These are phyloP conservation scores for Penicillium subrubescens DNA, from an alignment of 495 filamentous ascomycete species.

Conservation along the genomic window DNA sequence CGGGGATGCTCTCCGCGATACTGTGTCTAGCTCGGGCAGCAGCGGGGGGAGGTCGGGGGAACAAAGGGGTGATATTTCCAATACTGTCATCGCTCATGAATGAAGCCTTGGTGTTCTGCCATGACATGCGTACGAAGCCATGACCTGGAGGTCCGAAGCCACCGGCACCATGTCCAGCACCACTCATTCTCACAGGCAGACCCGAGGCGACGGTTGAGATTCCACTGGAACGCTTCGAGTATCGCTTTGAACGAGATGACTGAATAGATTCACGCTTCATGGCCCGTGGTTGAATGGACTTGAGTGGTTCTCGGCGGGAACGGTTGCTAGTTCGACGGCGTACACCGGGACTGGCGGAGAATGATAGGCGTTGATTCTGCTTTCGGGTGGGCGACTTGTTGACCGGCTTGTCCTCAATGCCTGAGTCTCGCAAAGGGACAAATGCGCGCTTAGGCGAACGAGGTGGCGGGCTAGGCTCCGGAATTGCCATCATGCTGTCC, in stretches of 20 bases:
- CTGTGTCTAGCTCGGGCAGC: slow-evolving; percentile 32
- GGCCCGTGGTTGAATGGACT: slow-evolving; percentile 42
- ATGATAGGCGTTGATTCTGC: slow-evolving; percentile 37
- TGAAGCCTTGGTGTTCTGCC: slow-evolving; percentile 47
- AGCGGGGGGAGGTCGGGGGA: slow-evolving; percentile 43
- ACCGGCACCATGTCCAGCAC: slow-evolving; percentile 53
- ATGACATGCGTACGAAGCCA: slow-evolving; percentile 48
- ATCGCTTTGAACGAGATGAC: slow-evolving; percentile 43
- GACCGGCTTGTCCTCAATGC: slow-evolving; percentile 27
- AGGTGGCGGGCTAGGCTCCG: slow-evolving; percentile 30
- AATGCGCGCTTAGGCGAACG: slow-evolving; percentile 37
- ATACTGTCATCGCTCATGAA: slow-evolving; percentile 44
- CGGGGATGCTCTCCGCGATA: slow-evolving; percentile 32
- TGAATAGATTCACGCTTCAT: slow-evolving; percentile 45
- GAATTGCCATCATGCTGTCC: slow-evolving; percentile 16
- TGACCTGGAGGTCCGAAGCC: slow-evolving; percentile 49
- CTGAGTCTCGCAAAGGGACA: slow-evolving; percentile 26
- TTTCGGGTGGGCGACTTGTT: slow-evolving; percentile 24
- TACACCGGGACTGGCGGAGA: slow-evolving; percentile 33
- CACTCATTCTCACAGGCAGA: slow-evolving; percentile 44
- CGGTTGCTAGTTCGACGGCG: slow-evolving; percentile 36
- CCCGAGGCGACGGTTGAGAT: slow-evolving; percentile 43
- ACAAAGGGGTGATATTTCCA: slow-evolving; percentile 40
- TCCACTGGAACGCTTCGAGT: slow-evolving; percentile 50
- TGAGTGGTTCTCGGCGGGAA: slow-evolving; percentile 43